phyloP scores from a whole-genome alignment of 768 basidiomycete genomes.

The Macrolepiota fuliginosa region DNA sequence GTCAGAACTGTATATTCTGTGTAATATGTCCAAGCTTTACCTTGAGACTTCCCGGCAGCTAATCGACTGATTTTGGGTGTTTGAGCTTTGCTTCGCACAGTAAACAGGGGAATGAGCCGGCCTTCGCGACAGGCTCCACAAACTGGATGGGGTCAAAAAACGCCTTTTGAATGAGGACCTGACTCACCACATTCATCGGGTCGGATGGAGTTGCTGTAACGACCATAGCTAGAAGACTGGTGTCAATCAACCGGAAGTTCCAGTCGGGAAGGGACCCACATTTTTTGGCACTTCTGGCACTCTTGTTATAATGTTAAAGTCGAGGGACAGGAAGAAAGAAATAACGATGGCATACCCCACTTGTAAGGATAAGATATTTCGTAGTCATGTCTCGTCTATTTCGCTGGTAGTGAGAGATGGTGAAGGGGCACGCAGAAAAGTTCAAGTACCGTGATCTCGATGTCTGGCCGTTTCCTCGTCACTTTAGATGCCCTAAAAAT shows the following conservation, averaged over 20 bases:
- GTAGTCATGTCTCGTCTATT: conserved; percentile 69
- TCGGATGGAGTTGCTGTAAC: conserved; percentile 70
- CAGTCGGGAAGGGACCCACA: conserved; percentile 36
- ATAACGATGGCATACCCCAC: conserved; percentile 55
- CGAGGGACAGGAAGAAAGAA: conserved; percentile 5
- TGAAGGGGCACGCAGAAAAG: neutral
- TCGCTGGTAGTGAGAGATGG: neutral
- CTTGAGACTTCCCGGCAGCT: conserved; percentile 44
- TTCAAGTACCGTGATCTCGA: conserved; percentile 60
- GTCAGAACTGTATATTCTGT: neutral
- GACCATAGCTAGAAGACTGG: conserved; percentile 55
- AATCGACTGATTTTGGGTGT: conserved; percentile 38
- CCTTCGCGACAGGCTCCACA: conserved; percentile 68
- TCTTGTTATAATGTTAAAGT: conserved; percentile 33
- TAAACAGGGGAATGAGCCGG: conserved; percentile 55
- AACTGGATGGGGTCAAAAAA: conserved; percentile 33
- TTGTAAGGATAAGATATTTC: conserved; percentile 71
- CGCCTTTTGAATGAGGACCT: neutral
- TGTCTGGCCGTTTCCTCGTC: conserved; percentile 65
- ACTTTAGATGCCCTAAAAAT: conserved; percentile 62
- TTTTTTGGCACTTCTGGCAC: conserved; percentile 61
- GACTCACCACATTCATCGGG: conserved; percentile 61
- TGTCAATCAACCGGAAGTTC: conserved; percentile 1
- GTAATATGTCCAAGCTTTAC: conserved; percentile 24
- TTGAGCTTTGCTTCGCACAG: conserved; percentile 24